phyloP scores from a whole-genome alignment of 164 flowering plant genomes.

The Vitis amurensis region DNA sequence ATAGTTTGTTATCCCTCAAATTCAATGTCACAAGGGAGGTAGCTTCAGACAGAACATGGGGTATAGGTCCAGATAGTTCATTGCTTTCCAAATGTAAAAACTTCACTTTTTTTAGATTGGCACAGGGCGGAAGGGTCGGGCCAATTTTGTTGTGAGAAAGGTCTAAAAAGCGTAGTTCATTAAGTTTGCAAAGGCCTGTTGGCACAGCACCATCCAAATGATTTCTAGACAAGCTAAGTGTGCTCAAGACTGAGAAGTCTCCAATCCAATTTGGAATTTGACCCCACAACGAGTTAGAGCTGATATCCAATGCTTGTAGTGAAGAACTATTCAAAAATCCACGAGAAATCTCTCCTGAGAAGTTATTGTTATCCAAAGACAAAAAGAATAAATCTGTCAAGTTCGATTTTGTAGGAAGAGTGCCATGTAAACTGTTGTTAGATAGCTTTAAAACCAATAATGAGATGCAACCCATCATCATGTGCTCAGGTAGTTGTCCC shows the following conservation, averaged over 20 bases:
- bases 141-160: conserved; percentile 7
- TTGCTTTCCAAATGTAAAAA: not conserved
- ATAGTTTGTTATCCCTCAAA: conserved; percentile 2
- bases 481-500: not conserved
- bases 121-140: not conserved
- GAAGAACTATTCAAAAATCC: not conserved
- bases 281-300: not conserved
- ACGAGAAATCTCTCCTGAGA: not conserved
- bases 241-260: not conserved
- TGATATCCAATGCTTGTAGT: not conserved
- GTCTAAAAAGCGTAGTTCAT: not conserved
- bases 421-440: not conserved
- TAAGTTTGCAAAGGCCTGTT: not conserved
- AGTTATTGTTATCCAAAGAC: not conserved
- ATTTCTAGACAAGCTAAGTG: not conserved
- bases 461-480: not conserved
- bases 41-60: not conserved
- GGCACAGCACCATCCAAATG: not conserved
- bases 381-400: not conserved
- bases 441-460: not conserved
- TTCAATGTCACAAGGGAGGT: conserved; percentile 11
- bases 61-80: not conserved
- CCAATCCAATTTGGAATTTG: conserved; percentile 14
- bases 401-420: conserved; percentile 1
- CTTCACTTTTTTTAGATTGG: too few relatives aligned